phyloP scores from a whole-genome alignment of 2,329 filamentous ascomycete genomes.

The Colletotrichum lupini region DNA sequence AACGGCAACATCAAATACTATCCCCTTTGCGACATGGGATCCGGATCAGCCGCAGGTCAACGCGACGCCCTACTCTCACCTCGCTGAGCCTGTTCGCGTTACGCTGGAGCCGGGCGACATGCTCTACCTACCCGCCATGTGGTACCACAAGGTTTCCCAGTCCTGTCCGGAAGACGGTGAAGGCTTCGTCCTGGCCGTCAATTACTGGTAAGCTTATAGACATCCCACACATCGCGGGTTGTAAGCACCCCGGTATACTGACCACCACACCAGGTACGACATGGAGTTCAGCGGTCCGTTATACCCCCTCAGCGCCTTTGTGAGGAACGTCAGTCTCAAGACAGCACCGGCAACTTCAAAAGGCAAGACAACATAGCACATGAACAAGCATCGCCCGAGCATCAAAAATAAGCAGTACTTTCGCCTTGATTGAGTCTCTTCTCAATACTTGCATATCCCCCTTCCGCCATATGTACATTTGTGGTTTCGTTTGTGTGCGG shows the following conservation, averaged over 20 bases:
- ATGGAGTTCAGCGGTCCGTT: slow-evolving; percentile 80
- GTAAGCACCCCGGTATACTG: not conserved
- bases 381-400: not conserved
- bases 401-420: not conserved
- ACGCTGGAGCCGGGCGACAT: slow-evolving; percentile 80
- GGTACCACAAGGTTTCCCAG: slow-evolving; percentile 85
- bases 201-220: slow-evolving; percentile 74
- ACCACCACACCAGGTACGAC: slow-evolving; percentile 71
- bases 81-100: slow-evolving; percentile 72
- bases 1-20: slow-evolving; percentile 40
- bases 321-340: slow-evolving; percentile 50
- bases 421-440: slow-evolving; percentile 24
- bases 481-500: slow-evolving; percentile 1
- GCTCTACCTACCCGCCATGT: slow-evolving; percentile 84
- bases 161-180: slow-evolving; percentile 74
- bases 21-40: slow-evolving; percentile 82
- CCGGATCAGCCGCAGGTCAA: slow-evolving; percentile 67
- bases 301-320: slow-evolving; percentile 70
- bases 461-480: slow-evolving; percentile 30
- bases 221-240: not conserved
- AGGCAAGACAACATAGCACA: not conserved
- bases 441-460: slow-evolving; percentile 2
- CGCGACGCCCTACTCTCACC: slow-evolving; percentile 67
- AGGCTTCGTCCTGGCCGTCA: slow-evolving; percentile 80
- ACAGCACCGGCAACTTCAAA: not conserved